Evolutionary conservation across 306 rosid species (phyloP).

Genomic region (Notholithocarpus densiflorus): DNA sequence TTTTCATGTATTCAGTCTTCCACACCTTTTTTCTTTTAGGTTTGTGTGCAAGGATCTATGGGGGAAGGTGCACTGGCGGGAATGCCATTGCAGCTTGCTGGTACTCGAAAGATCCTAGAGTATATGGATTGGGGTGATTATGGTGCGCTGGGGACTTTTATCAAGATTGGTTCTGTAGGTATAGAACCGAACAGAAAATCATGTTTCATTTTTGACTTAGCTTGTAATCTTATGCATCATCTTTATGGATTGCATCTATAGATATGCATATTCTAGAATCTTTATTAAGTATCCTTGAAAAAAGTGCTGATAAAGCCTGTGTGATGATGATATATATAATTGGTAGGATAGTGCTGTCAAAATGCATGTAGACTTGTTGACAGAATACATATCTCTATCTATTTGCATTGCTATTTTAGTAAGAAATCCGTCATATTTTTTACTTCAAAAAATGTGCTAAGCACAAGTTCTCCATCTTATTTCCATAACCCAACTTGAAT

Average conservation of each 20-base stretch:
- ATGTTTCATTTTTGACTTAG: not conserved
- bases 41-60: slow-evolving; percentile 98
- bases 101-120: slow-evolving; percentile 78
- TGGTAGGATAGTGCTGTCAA: not conserved
- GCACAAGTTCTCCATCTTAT: not conserved
- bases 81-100: slow-evolving; percentile 98
- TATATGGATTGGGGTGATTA: slow-evolving; percentile 99
- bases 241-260: slow-evolving; percentile 5
- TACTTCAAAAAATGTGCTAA: not conserved
- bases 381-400: not conserved
- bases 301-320: not conserved
- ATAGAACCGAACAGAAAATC: slow-evolving; percentile 20
- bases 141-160: slow-evolving; percentile 80
- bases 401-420: slow-evolving; percentile 2
- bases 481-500: slow-evolving; percentile 3
- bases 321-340: not conserved
- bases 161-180: slow-evolving; percentile 92
- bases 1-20: slow-evolving; percentile 15
- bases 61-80: slow-evolving; percentile 97
- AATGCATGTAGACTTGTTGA: not conserved
- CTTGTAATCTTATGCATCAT: slow-evolving; percentile 10
- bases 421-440: not conserved
- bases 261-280: slow-evolving; percentile 19
- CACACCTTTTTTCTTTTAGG: slow-evolving; percentile 44
- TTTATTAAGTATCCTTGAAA: not conserved